phyloP scores from a whole-genome alignment of 106 monocot genomes.

The Dendrobium chrysotoxum region DNA sequence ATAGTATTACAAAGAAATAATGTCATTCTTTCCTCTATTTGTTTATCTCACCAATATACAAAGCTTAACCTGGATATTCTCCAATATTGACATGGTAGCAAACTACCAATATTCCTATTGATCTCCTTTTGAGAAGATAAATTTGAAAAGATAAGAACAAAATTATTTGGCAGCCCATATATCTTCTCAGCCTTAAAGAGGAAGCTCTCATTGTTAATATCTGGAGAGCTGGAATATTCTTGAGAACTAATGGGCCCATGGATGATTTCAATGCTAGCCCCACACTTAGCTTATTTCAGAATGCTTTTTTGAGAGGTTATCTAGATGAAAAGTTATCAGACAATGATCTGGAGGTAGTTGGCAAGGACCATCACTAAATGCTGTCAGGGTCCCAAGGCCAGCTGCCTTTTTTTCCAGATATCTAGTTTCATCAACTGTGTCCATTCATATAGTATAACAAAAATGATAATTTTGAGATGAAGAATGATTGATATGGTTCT shows the following conservation, averaged over 20 bases:
- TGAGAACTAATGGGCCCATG: not conserved
- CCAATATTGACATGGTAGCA: not conserved
- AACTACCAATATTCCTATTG: not conserved
- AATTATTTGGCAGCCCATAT: not conserved
- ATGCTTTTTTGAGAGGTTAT: not conserved
- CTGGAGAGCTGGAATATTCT: not conserved
- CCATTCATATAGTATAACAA: not conserved
- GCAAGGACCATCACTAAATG: slow-evolving; percentile 1
- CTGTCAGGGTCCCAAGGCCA: not conserved
- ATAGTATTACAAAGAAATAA: not conserved
- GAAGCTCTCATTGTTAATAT: not conserved
- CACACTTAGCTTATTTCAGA: slow-evolving; percentile 1
- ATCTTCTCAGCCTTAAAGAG: not conserved
- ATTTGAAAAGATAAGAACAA: not conserved
- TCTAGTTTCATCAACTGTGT: not conserved
- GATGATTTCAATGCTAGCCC: not conserved
- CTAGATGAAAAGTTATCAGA: slow-evolving; percentile 9
- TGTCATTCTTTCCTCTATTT: not conserved
- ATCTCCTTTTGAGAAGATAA: too few relatives aligned
- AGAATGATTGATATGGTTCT: not conserved
- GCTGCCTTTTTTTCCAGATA: not conserved
- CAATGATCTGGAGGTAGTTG: slow-evolving; percentile 1
- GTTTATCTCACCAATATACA: not conserved
- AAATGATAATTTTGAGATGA: not conserved
- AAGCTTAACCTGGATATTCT: not conserved